Evolutionary conservation across 208 protist genomes (phyloP).

Genomic region (Leishmania tarentolae): DNA sequence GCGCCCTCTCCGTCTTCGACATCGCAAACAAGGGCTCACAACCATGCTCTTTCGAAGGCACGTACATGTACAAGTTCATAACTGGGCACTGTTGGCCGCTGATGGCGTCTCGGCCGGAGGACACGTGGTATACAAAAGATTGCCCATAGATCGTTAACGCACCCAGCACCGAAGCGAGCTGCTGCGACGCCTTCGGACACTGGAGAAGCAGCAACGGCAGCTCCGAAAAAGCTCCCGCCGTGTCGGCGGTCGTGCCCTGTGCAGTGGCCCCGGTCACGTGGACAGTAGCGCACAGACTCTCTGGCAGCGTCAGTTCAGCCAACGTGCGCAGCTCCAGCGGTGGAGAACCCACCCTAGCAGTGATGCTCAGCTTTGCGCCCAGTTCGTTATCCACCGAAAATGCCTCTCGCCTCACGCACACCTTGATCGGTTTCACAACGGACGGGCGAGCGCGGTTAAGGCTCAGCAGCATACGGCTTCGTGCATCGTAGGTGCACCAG

Average conservation of each 20-base stretch:
- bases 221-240: neutral
- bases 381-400: neutral
- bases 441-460: constrained; percentile 42
- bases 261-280: neutral
- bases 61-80: constrained; percentile 8
- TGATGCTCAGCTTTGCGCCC: neutral
- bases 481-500: constrained; percentile 24
- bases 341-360: neutral
- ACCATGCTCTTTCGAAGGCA: neutral
- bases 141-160: constrained; percentile 46
- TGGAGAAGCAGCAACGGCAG: neutral
- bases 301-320: constrained; percentile 32
- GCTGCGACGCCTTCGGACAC: neutral
- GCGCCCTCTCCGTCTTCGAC: neutral
- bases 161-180: constrained; percentile 28
- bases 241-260: neutral
- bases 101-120: constrained; percentile 1
- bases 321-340: constrained; percentile 16
- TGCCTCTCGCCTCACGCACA: constrained; percentile 3
- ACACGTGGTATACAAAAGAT: constrained; percentile 44
- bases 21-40: neutral
- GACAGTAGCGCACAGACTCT: constrained; percentile 11
- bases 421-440: constrained; percentile 55
- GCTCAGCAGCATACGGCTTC: constrained; percentile 33
- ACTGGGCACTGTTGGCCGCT: neutral